Conservation (phyloP, 2,329 filamentous ascomycete species). For the Raffaelea arxii region DNA sequence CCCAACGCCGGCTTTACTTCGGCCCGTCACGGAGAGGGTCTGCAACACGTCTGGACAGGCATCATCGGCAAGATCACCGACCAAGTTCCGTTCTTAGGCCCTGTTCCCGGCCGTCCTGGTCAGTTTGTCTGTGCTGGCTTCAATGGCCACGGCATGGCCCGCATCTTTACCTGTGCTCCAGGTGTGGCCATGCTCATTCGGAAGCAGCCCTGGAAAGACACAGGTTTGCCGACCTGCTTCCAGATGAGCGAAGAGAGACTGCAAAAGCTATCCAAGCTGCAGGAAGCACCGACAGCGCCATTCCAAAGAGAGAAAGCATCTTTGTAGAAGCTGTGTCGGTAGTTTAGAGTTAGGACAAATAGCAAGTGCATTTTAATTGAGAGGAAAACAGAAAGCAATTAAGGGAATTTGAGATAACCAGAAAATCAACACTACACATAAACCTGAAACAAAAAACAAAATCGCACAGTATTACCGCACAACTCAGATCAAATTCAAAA, state of each 20-base stretch:
- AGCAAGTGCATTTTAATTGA: too few relatives aligned
- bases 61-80: constrained; percentile 37
- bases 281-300: too few relatives aligned
- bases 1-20: constrained; percentile 15
- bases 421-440: too few relatives aligned
- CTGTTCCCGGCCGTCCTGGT: constrained; percentile 26
- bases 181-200: constrained; percentile 1
- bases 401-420: too few relatives aligned
- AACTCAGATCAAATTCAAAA: neutral
- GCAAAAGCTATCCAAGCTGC: too few relatives aligned
- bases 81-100: constrained; percentile 35
- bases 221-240: constrained; percentile 12
- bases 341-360: too few relatives aligned
- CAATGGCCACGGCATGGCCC: constrained; percentile 32
- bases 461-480: too few relatives aligned
- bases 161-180: constrained; percentile 3
- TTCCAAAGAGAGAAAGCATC: too few relatives aligned
- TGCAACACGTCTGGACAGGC: constrained; percentile 35
- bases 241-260: neutral
- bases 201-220: neutral
- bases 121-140: constrained; percentile 41
- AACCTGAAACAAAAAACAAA: too few relatives aligned
- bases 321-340: too few relatives aligned
- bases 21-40: constrained; percentile 28
- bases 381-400: too few relatives aligned